Conservation (phyloP, 305 asterid species). For the Ilex paraguariensis region DNA sequence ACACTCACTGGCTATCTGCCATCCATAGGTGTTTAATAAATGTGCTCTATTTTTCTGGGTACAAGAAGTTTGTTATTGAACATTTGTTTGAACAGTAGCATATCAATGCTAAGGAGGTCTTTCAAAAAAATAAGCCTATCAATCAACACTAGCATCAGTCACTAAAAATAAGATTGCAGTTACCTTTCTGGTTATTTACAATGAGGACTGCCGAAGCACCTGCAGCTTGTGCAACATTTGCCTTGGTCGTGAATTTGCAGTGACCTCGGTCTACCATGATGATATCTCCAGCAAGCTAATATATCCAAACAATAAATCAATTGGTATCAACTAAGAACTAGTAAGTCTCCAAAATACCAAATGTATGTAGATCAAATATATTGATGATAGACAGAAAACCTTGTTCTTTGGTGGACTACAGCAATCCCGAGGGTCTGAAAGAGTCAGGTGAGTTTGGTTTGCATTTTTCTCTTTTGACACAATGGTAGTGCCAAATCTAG, state of each 20-base stretch:
- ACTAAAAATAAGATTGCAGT: neutral
- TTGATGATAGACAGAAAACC: conserved; percentile 30
- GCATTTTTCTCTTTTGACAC: conserved; percentile 96
- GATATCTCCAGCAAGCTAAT: conserved; percentile 67
- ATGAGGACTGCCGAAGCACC: conserved; percentile 95
- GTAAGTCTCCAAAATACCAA: neutral
- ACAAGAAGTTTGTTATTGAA: too few relatives aligned
- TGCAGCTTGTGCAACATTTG: conserved; percentile 84
- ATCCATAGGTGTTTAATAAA: too few relatives aligned
- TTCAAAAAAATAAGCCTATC: too few relatives aligned
- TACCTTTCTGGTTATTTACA: conserved; percentile 83
- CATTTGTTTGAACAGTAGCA: too few relatives aligned
- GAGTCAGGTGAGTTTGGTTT: conserved; percentile 54
- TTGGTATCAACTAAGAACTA: conserved; percentile 15
- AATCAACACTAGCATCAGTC: too few relatives aligned
- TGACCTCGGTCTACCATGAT: conserved; percentile 81
- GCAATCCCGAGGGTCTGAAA: conserved; percentile 76
- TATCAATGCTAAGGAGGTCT: too few relatives aligned
- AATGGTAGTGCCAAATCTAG: conserved; percentile 82
- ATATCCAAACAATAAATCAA: conserved; percentile 10
- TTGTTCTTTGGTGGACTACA: conserved; percentile 64
- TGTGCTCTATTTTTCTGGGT: too few relatives aligned
- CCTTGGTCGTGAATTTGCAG: conserved; percentile 89
- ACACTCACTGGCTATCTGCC: too few relatives aligned
- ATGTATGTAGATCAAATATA: neutral